Percentiles rank a stretch among this genome's conserved stretches.
Conservation (phyloP, 139 green algal genomes). For the Micractinium sp. region DNA sequence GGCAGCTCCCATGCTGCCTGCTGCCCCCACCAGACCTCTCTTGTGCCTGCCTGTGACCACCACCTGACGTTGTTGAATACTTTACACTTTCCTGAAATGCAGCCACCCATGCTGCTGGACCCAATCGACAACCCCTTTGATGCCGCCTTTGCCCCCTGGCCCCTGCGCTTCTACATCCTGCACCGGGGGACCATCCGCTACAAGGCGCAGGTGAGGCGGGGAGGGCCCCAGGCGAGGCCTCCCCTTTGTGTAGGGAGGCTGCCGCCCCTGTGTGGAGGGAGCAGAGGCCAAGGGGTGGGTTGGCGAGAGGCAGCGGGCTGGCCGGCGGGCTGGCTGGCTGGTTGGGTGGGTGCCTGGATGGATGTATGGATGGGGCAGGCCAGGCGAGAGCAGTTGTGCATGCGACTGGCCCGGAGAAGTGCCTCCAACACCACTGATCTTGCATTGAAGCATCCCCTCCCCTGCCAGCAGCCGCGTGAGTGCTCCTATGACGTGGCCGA, state of each 20-base stretch:
- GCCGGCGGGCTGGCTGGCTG: not conserved
- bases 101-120: conserved; percentile 18
- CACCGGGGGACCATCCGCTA: not conserved
- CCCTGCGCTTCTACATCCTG: conserved; percentile 23
- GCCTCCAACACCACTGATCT: not conserved
- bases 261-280: not conserved
- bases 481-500: conserved; percentile 1
- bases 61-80: too few species aligned
- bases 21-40: not conserved
- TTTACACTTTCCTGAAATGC: too few species aligned
- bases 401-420: not conserved
- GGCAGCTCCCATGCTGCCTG: not conserved
- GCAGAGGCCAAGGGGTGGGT: not conserved
- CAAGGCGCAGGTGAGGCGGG: not conserved
- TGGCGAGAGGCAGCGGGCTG: not conserved
- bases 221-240: not conserved
- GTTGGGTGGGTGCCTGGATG: not conserved
- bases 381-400: not conserved
- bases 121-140: conserved; percentile 16
- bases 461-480: not conserved
- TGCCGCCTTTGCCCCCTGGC: conserved; percentile 13
- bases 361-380: not conserved
- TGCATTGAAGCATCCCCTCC: not conserved
- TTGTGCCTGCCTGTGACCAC: too few species aligned
- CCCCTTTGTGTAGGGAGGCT: not conserved